Evolutionary conservation across 208 protist genomes (phyloP).

Genomic region (Crithidia sp.): DNA sequence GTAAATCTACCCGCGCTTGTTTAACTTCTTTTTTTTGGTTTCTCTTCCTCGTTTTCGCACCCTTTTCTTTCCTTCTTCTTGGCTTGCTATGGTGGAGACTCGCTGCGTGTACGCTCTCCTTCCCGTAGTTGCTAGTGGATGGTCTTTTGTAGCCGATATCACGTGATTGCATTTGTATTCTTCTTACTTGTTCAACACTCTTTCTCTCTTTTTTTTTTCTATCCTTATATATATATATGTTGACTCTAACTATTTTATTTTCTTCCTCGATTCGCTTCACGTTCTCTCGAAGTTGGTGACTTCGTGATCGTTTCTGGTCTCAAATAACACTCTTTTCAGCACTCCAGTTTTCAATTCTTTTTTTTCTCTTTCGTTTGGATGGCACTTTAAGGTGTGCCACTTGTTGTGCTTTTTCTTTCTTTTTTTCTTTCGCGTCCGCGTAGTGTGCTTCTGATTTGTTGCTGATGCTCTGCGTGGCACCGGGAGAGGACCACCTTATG

Average conservation of each 20-base stretch:
- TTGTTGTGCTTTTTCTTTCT: not conserved
- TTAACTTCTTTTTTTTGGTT: slow-evolving; percentile 11
- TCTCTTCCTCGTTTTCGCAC: slow-evolving; percentile 3
- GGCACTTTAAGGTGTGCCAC: too few relatives aligned
- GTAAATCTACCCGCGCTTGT: too few relatives aligned
- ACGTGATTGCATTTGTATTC: not conserved
- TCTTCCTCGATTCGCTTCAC: not conserved
- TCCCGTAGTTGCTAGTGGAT: not conserved
- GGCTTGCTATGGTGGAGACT: not conserved
- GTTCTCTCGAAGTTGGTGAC: too few relatives aligned
- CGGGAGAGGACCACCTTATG: not conserved
- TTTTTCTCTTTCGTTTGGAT: not conserved
- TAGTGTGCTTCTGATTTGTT: not conserved
- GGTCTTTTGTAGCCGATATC: not conserved
- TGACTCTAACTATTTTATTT: not conserved
- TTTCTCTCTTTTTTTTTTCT: not conserved
- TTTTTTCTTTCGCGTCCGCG: not conserved
- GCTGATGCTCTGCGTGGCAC: not conserved
- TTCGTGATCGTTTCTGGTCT: not conserved
- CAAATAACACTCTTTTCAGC: too few relatives aligned
- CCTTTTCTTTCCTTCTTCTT: not conserved
- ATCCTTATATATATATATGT: slow-evolving; percentile 5
- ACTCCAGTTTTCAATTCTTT: not conserved
- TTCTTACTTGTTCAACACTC: not conserved
- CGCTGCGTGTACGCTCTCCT: not conserved